A percentile compares a stretch with the other conserved stretches of the same genome.
These are phyloP conservation scores for Glycine latifolia DNA, from an alignment of 306 rosid species.

Conservation along the genomic window DNA sequence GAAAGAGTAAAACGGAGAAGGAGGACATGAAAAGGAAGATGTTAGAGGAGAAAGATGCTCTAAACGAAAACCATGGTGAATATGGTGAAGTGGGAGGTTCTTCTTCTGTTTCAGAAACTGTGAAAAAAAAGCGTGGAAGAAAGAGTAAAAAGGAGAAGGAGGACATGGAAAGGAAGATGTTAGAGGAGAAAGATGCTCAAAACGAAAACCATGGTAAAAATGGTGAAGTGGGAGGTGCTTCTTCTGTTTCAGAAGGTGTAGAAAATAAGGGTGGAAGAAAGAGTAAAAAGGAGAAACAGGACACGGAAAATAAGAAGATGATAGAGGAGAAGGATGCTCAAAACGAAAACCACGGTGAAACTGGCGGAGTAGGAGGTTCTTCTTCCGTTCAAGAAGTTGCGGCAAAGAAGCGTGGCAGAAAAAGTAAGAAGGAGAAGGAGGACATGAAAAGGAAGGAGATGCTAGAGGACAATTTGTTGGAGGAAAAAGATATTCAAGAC, in stretches of 20 bases:
- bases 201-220: not conserved
- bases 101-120: not conserved
- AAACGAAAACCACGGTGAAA: not conserved
- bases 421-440: conserved; percentile 5
- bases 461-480: not conserved
- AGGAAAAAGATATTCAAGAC: not conserved
- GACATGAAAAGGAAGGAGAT: not conserved
- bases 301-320: not conserved
- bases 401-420: conserved; percentile 34
- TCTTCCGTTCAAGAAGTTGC: not conserved
- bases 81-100: not conserved
- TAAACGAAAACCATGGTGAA: not conserved
- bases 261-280: conserved; percentile 34
- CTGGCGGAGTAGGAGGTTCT: not conserved
- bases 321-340: not conserved
- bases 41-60: not conserved
- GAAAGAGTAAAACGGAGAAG: conserved; percentile 31
- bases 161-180: not conserved
- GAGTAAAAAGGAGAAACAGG: conserved; percentile 3
- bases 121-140: conserved; percentile 23
- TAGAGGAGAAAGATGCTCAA: not conserved
- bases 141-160: conserved; percentile 19
- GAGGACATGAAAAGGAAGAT: not conserved
- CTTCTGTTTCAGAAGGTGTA: not conserved
- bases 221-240: not conserved